These are phyloP conservation scores for Cordyceps tenuipes DNA, from an alignment of 2,329 filamentous ascomycete genomes.

Conservation along the genomic window DNA sequence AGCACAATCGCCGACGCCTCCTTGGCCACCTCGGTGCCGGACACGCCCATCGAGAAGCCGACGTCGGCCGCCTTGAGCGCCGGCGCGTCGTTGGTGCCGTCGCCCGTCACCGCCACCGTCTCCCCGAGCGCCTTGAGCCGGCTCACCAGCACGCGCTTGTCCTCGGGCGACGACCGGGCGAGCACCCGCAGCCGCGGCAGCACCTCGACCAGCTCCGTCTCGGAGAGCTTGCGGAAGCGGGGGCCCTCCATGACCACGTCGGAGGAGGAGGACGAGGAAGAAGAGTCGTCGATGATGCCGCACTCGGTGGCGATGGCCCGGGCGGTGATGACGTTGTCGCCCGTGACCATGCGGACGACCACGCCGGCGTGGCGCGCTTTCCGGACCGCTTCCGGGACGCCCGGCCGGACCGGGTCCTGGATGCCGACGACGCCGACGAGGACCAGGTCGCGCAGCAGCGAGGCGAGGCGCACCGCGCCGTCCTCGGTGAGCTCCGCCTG, in stretches of 20 bases:
- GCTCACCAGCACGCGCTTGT: constrained; percentile 55
- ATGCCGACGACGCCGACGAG: constrained; percentile 65
- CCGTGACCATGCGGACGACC: constrained; percentile 64
- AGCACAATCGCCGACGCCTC: constrained; percentile 55
- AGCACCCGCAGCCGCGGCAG: constrained; percentile 55
- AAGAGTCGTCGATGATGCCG: constrained; percentile 48
- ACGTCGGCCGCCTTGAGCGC: constrained; percentile 54
- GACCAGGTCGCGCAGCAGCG: constrained; percentile 54
- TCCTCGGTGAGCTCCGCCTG: constrained; percentile 47
- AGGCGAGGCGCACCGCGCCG: constrained; percentile 52
- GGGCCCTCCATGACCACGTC: constrained; percentile 59
- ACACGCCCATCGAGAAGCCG: constrained; percentile 54
- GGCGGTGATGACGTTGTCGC: constrained; percentile 59
- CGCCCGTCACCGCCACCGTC: constrained; percentile 50
- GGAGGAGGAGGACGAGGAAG: constrained; percentile 22
- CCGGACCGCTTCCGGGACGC: constrained; percentile 55
- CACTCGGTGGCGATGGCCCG: constrained; percentile 66
- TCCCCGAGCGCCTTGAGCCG: constrained; percentile 54
- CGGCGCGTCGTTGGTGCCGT: constrained; percentile 55
- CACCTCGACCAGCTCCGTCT: constrained; percentile 48
- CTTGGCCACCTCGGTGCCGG: constrained; percentile 54
- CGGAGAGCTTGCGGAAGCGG: constrained; percentile 52
- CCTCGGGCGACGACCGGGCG: constrained; percentile 57
- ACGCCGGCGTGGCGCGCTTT: constrained; percentile 59
- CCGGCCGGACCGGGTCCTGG: constrained; percentile 58